Percentiles rank a stretch among this genome's conserved stretches.
Conservation (phyloP, 2,329 filamentous ascomycete species). For the Penicillium sp. region DNA sequence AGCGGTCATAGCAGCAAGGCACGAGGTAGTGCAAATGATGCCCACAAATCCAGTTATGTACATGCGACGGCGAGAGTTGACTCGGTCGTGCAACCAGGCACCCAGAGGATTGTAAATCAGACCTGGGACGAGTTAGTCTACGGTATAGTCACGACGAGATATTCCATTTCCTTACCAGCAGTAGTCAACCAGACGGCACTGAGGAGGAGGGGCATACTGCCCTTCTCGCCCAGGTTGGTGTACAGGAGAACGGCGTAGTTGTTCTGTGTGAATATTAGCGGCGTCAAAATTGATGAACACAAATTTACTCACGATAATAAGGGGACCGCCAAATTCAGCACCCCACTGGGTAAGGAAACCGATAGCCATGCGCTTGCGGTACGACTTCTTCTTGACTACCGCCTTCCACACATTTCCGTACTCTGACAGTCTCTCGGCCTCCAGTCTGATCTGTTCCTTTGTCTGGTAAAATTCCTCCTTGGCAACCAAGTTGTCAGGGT, state of each 20-base stretch:
- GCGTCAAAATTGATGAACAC: not conserved
- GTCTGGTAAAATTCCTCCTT: constrained; percentile 51
- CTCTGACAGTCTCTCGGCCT: constrained; percentile 41
- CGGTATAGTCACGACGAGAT: not conserved
- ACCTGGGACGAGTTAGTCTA: constrained; percentile 28
- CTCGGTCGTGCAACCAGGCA: constrained; percentile 37
- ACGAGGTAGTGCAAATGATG: constrained; percentile 41
- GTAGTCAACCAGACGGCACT: constrained; percentile 47
- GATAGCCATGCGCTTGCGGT: constrained; percentile 53
- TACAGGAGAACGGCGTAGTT: constrained; percentile 49
- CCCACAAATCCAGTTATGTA: constrained; percentile 45
- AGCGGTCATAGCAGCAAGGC: constrained; percentile 40
- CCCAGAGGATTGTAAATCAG: constrained; percentile 40
- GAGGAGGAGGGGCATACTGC: constrained; percentile 45
- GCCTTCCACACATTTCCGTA: constrained; percentile 47
- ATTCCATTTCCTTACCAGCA: constrained; percentile 35
- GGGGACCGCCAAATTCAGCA: constrained; percentile 52
- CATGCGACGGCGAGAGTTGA: constrained; percentile 42
- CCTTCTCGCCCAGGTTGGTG: constrained; percentile 43
- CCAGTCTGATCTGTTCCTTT: constrained; percentile 47
- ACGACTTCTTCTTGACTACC: constrained; percentile 48
- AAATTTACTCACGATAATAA: constrained; percentile 49
- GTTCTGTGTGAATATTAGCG: constrained; percentile 34
- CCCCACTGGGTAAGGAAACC: constrained; percentile 55
- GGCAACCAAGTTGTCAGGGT: constrained; percentile 43